Evolutionary conservation across 106 monocot species (phyloP).

Genomic region (Platanthera zijinensis): DNA sequence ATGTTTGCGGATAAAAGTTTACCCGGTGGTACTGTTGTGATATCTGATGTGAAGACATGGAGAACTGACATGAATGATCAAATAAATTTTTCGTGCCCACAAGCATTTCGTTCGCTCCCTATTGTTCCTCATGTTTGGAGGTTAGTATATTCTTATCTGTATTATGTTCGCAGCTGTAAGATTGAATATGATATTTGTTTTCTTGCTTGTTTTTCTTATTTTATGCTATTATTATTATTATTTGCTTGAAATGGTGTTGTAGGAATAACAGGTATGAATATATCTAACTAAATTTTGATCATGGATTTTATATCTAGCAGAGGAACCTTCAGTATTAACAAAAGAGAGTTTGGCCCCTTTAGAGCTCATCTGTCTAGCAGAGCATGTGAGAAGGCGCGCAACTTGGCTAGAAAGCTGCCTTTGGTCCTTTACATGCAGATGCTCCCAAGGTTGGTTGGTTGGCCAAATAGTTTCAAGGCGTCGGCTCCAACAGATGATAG

Average conservation of each 20-base stretch:
- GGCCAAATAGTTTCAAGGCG: conserved; percentile 24
- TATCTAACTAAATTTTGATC: background rate
- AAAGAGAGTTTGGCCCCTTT: conserved; percentile 14
- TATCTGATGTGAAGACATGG: background rate
- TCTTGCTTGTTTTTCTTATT: background rate
- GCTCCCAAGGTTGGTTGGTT: conserved; percentile 15
- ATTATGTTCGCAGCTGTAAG: background rate
- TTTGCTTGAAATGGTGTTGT: too few relatives aligned
- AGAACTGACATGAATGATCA: background rate
- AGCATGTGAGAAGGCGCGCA: conserved; percentile 15
- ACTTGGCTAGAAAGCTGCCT: conserved; percentile 8
- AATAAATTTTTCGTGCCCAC: background rate
- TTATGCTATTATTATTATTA: background rate
- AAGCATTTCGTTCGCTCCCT: background rate
- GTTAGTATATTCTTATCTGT: conserved; percentile 4
- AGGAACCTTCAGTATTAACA: conserved; percentile 15
- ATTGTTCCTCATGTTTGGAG: conserved; percentile 17
- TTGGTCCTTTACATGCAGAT: conserved; percentile 17
- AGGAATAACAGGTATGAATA: background rate
- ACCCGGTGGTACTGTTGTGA: background rate
- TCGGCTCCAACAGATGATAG: conserved; percentile 19
- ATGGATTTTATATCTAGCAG: conserved; percentile 8
- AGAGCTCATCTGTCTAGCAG: conserved; percentile 20
- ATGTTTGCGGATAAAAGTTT: background rate
- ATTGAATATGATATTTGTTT: background rate